Percentiles rank a stretch among this genome's conserved stretches.
phyloP scores from a whole-genome alignment of 176 grass and related monocot species.

The Eleusine indica region DNA sequence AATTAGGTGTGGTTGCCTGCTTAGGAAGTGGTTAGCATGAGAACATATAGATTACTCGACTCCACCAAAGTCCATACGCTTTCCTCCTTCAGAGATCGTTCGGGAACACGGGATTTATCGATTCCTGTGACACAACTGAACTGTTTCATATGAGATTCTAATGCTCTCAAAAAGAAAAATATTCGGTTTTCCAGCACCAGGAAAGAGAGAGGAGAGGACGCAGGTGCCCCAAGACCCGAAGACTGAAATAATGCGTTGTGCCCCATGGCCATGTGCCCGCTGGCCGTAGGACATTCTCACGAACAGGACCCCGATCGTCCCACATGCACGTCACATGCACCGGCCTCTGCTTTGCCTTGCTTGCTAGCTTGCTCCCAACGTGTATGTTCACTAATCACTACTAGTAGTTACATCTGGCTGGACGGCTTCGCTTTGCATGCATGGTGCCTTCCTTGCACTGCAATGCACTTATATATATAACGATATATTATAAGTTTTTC shows the following conservation, averaged over 20 bases:
- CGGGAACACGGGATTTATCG: background rate
- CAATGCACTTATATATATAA: background rate
- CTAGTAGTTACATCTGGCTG: background rate
- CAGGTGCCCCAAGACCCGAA: conserved; percentile 3
- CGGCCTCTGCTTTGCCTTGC: conserved; percentile 5
- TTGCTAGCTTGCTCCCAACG: conserved; percentile 15
- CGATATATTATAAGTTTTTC: background rate
- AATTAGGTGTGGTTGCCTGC: background rate
- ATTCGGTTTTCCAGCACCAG: background rate
- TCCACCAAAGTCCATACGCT: background rate
- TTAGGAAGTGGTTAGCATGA: background rate
- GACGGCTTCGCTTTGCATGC: background rate
- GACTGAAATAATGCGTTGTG: conserved; percentile 48
- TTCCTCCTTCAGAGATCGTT: background rate
- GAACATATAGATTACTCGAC: background rate
- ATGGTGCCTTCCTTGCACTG: conserved; percentile 36
- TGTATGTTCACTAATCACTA: background rate
- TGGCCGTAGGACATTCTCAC: conserved; percentile 72
- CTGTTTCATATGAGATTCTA: background rate
- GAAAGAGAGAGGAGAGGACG: background rate
- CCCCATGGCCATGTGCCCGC: conserved; percentile 64
- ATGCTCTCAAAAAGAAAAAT: background rate
- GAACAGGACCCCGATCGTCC: conserved; percentile 41
- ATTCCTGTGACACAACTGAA: no score
- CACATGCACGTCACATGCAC: conserved; percentile 74